Base-by-base conservation (phyloP, 495 filamentous ascomycete species). In the Xylaria cubensis region DNA sequence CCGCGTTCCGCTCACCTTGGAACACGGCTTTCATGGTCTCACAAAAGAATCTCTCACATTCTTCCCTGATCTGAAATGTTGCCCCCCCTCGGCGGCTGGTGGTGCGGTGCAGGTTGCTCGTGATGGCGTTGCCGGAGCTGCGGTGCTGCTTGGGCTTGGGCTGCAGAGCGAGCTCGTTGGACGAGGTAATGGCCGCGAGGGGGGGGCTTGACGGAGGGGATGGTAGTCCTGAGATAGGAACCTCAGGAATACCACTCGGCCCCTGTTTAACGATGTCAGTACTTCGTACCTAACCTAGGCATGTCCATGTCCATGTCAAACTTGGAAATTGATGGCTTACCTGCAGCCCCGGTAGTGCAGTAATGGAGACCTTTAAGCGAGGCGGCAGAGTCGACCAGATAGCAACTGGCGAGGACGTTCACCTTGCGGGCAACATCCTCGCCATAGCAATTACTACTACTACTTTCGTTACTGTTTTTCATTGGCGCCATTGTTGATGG, bases 11-110 rank as follows among this genome's bases (percentile, higher is more conserved):
- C 93, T 97, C 94, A 97, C 92, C 94, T 89, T 94, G 91, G 90
- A 98, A 97, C 86, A 92, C 93, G 84, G 90, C 83, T 82, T 87
- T 91, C 91, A 98, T 89, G 86, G 88, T 92, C 89, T 94, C 93
- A 87, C 95, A 98, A 88, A 98, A 96, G 89, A 98, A 95, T 85
- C 95, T 98, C 94, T 97, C 95, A 98, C 95, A 97, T 93, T 97
- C 94, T 93, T 90, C 95, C 93, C 91, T 92, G 87, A 98, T 97
- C 85, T 89, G 90, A 84, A 93, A 90, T 91, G 92, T 88, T 89
- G 94, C 94, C 92, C 93, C 94, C 92, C 90, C 91, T 88, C 88
- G 88, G 79, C 89, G 84, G 80, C 84, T 79, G 56, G 76, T 82
- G 73, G 51, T 72, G 71, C 71, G 71, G 71, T 69, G 63, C 1